phyloP scores from a whole-genome alignment of 2,329 filamentous ascomycete species.

The Fonsecaea nubica region DNA sequence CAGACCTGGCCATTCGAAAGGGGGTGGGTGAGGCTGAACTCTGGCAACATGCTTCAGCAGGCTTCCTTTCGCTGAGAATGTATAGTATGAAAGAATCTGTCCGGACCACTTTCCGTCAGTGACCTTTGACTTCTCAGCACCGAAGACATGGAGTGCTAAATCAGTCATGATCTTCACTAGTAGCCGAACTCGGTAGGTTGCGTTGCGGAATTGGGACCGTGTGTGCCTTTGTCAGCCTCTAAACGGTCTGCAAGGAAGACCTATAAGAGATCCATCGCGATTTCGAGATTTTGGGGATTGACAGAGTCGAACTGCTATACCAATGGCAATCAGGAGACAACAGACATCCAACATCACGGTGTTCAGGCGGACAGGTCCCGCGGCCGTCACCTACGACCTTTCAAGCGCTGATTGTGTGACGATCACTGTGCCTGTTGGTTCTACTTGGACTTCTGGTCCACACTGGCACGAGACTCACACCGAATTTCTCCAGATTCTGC shows the following conservation, averaged over 20 bases:
- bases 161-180: background rate
- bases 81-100: background rate
- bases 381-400: constrained; percentile 45
- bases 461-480: constrained; percentile 59
- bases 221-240: constrained; percentile 16
- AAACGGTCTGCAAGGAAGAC: background rate
- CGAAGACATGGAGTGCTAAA: background rate
- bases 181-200: background rate
- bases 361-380: constrained; percentile 19
- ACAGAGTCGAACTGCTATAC: background rate
- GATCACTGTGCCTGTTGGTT: constrained; percentile 53
- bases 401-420: constrained; percentile 48
- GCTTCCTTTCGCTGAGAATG: background rate
- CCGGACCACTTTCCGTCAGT: background rate
- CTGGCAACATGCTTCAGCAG: background rate
- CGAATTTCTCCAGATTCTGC: constrained; percentile 55
- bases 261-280: background rate
- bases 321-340: constrained; percentile 22
- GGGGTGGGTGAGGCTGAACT: background rate
- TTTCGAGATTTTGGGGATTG: background rate
- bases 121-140: background rate
- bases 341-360: constrained; percentile 18
- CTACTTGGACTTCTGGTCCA: constrained; percentile 57
- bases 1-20: background rate
- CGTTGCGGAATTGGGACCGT: constrained; percentile 16